These are phyloP conservation scores for Picea sitchensis DNA, from an alignment of 75 land plant species.

Conservation along the genomic window DNA sequence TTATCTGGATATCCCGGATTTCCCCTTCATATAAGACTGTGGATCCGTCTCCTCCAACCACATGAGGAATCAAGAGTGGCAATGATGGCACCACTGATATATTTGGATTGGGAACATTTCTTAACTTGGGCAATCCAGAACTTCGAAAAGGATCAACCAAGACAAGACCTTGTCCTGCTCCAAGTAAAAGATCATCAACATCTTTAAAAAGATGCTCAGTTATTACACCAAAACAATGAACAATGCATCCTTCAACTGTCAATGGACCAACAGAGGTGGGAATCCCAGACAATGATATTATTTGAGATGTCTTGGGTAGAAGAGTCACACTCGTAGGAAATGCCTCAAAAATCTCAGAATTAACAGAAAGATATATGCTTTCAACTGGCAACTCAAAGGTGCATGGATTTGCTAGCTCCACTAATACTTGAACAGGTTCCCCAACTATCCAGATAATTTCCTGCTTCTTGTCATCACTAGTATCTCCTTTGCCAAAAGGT, in stretches of 20 bases:
- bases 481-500: slow-evolving; percentile 78
- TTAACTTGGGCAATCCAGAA: slow-evolving; percentile 56
- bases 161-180: slow-evolving; percentile 78
- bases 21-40: slow-evolving; percentile 92
- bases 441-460: slow-evolving; percentile 90
- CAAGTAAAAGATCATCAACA: slow-evolving; percentile 67
- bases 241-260: slow-evolving; percentile 80
- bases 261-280: slow-evolving; percentile 78
- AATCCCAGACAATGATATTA: slow-evolving; percentile 77
- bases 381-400: slow-evolving; percentile 86
- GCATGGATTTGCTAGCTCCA: slow-evolving; percentile 95
- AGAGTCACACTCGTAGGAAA: slow-evolving; percentile 78
- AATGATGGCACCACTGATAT: slow-evolving; percentile 73
- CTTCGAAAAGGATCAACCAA: slow-evolving; percentile 86
- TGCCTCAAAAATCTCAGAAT: slow-evolving; percentile 78
- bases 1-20: slow-evolving; percentile 80
- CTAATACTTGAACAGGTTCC: slow-evolving; percentile 91
- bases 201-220: slow-evolving; percentile 89
- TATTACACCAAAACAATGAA: slow-evolving; percentile 87
- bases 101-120: slow-evolving; percentile 51
- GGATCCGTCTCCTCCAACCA: slow-evolving; percentile 86
- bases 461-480: slow-evolving; percentile 48
- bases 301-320: slow-evolving; percentile 67
- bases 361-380: slow-evolving; percentile 87
- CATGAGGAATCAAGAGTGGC: slow-evolving; percentile 71